Evolutionary conservation across 2,329 filamentous ascomycete species (phyloP).

Genomic region (Hymenoscyphus infarciens): DNA sequence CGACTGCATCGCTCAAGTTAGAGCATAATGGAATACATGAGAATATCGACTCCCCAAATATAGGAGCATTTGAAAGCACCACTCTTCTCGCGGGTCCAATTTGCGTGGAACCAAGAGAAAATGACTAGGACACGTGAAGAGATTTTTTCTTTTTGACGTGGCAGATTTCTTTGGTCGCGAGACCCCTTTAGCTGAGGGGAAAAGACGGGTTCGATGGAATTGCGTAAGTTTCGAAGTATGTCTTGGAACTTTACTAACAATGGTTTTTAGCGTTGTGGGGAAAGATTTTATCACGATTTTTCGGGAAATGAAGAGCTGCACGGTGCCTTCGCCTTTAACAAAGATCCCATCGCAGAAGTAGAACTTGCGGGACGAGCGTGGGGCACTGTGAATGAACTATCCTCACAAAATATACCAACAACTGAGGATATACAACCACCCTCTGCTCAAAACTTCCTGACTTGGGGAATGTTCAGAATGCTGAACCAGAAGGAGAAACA

Average conservation of each 20-base stretch:
- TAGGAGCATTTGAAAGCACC: too few relatives aligned
- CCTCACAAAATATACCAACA: background rate
- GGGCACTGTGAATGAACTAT: background rate
- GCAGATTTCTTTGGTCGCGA: background rate
- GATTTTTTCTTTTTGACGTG: background rate
- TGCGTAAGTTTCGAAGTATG: background rate
- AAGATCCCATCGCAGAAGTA: background rate
- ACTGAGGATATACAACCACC: background rate
- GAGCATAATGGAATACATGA: too few relatives aligned
- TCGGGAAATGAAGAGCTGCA: background rate
- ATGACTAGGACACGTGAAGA: background rate
- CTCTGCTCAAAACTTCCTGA: background rate
- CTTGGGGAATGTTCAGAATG: background rate
- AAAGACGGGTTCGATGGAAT: background rate
- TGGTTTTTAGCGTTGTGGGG: background rate
- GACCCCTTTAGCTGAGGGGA: background rate
- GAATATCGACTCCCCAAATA: too few relatives aligned
- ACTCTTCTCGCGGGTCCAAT: too few relatives aligned
- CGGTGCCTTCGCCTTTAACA: background rate
- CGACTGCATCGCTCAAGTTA: too few relatives aligned
- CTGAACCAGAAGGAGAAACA: background rate
- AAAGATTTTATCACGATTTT: background rate
- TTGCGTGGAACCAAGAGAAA: background rate
- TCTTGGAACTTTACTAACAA: background rate
- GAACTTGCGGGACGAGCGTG: background rate